A percentile compares a stretch with the other conserved stretches of the same genome.
phyloP scores from a whole-genome alignment of 2,329 filamentous ascomycete genomes.

The Aspergillus fijiensis region DNA sequence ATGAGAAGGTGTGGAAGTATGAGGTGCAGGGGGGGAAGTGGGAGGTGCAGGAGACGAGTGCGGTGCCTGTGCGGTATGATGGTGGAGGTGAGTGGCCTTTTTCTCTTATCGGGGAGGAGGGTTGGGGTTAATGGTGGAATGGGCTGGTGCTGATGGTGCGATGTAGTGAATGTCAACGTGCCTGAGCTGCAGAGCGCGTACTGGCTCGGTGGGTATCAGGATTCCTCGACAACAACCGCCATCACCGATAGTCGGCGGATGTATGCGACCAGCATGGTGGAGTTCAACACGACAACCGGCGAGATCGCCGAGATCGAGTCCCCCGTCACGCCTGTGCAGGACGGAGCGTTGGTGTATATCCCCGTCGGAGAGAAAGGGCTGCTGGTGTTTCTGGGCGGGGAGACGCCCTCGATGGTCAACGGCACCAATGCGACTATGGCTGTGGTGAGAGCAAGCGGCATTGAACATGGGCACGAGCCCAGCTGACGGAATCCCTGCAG shows the following conservation, averaged over 20 bases:
- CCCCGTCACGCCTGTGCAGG: slow-evolving; percentile 12
- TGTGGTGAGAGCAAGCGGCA: slow-evolving; percentile 1
- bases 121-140: neutral
- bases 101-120: neutral
- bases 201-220: slow-evolving; percentile 16
- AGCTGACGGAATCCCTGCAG: neutral
- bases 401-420: slow-evolving; percentile 15
- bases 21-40: neutral
- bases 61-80: slow-evolving; percentile 11
- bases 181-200: slow-evolving; percentile 14
- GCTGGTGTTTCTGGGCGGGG: slow-evolving; percentile 19
- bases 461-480: no score
- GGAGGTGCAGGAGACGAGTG: slow-evolving; percentile 12
- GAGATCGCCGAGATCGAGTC: slow-evolving; percentile 8
- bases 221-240: slow-evolving; percentile 10
- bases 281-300: slow-evolving; percentile 17
- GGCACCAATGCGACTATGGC: slow-evolving; percentile 14
- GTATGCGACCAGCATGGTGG: slow-evolving; percentile 13
- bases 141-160: neutral
- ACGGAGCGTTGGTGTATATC: slow-evolving; percentile 15
- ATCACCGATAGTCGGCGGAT: slow-evolving; percentile 13
- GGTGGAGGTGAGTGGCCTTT: slow-evolving; percentile 8
- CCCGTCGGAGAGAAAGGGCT: slow-evolving; percentile 11
- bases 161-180: slow-evolving; percentile 8
- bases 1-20: slow-evolving; percentile 15